Evolutionary conservation across 257 asterid species (phyloP), one percentile per base, ranked within the genome.

Genomic region (Phtheirospermum japonicum): DNA sequence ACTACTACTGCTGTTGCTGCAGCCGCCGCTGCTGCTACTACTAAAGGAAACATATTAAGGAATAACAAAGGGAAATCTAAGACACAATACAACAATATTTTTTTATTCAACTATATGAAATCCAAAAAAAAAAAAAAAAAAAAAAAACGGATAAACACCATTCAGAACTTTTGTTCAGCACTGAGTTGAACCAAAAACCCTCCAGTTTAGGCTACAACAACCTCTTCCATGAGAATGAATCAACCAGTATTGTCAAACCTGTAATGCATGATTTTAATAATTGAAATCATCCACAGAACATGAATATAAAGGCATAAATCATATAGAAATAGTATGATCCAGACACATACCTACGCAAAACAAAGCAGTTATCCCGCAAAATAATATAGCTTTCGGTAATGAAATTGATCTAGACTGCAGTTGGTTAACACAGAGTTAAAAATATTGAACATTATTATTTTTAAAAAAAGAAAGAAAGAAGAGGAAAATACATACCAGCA

Each of bases 141-240:
- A 18, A 17, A 13, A 2, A 49, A 6, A 65, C 89, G 97, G 99
- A 93, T 93, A 93, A 97, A 71, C 99, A 97, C 97, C 99, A 93
- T 71, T 93, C 97, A 37, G 97, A 89, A 82, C 99, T 89, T 61
- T 90, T 83, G 71, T 93, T 93, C 77, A 93, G 79, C 56, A 93
- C 90, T 0, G 99, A 89, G 79, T 93, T 93, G 83, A 93, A 93
- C 99, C 99, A 93, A 70, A 89, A 87, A 70, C 89, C 97, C 78
- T 89, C 94, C 37, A 89, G 61, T 66, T 89, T 97, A 67, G 99
- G 96, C 99, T 95, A 93, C 67, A 83, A 71, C 74, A 70, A 60
- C 78, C 61, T 87, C 79, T 82, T 85, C 99, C 99, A 89, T 70
- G 85, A 66, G 73, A 87, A 69, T 63, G 96, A 85, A 76, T 93